Percentiles rank a stretch among this genome's conserved stretches.
phyloP scores from a whole-genome alignment of 441 rosid species.

The Francoa sonchifolia region DNA sequence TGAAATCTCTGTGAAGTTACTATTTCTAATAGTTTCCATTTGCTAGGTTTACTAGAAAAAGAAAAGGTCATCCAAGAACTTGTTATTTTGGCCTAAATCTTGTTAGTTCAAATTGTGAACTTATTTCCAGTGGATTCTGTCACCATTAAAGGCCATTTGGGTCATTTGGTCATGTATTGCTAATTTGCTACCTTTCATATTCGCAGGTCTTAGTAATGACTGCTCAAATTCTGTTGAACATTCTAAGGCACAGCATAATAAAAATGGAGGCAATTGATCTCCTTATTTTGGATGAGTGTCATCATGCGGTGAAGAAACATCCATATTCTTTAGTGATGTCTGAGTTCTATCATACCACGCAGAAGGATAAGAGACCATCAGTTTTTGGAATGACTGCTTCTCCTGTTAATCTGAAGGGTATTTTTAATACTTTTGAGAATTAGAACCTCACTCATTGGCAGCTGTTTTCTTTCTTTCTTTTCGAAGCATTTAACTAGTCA shows the following conservation, averaged over 20 bases:
- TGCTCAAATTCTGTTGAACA: conserved; percentile 91
- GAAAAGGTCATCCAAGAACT: too few species aligned
- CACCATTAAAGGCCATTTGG: too few species aligned
- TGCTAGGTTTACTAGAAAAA: too few species aligned
- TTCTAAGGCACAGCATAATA: conserved; percentile 91
- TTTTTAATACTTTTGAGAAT: conserved; percentile 1
- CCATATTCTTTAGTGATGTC: conserved; percentile 99
- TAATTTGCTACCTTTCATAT: too few species aligned
- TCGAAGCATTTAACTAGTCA: conserved; percentile 3
- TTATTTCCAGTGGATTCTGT: too few species aligned
- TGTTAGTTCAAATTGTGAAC: too few species aligned
- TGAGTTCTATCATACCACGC: conserved; percentile 88
- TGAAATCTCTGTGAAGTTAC: too few species aligned
- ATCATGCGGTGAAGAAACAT: conserved; percentile 99
- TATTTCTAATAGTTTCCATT: conserved; percentile 2
- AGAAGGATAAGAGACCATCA: conserved; percentile 86
- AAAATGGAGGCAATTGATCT: conserved; percentile 89
- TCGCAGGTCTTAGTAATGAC: conserved; percentile 95
- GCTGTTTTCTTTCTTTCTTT: too few species aligned
- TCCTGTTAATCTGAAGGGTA: conserved; percentile 96
- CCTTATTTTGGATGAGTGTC: conserved; percentile 92
- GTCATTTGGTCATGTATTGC: conserved; percentile 2
- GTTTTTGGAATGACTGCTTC: conserved; percentile 99
- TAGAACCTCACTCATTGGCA: too few species aligned
- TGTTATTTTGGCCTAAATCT: too few species aligned